Evolutionary conservation across 306 rosid genomes (phyloP).

Genomic region (Rubus idaeus): DNA sequence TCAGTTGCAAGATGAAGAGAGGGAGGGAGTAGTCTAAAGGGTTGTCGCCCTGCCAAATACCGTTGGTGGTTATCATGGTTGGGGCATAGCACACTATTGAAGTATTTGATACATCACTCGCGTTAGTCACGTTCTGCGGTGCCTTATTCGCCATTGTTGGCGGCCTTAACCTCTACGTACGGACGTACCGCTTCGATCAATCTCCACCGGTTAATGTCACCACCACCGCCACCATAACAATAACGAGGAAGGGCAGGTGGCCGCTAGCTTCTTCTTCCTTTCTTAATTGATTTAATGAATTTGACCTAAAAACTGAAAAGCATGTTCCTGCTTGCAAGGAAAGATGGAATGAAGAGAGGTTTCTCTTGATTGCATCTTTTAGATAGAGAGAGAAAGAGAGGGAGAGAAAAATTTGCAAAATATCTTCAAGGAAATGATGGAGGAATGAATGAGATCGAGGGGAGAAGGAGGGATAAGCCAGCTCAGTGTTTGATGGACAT

Average conservation of each 20-base stretch:
- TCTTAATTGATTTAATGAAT: neutral
- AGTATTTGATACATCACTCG: constrained; percentile 23
- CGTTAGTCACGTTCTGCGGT: neutral
- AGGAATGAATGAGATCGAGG: constrained; percentile 13
- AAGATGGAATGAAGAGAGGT: neutral
- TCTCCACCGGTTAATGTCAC: neutral
- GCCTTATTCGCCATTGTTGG: constrained; percentile 15
- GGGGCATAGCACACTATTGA: constrained; percentile 79
- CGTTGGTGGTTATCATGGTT: constrained; percentile 83
- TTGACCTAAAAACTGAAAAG: neutral
- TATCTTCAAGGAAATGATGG: constrained; percentile 9
- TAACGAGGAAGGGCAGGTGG: neutral
- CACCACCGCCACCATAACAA: neutral
- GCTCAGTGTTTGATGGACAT: constrained; percentile 18
- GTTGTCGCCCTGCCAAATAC: constrained; percentile 95
- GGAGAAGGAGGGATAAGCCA: constrained; percentile 18
- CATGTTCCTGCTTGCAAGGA: neutral
- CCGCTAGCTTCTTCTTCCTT: neutral
- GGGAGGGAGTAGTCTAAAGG: constrained; percentile 95
- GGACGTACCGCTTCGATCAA: neutral
- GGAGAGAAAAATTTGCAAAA: neutral
- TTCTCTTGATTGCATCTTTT: neutral
- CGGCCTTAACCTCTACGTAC: neutral
- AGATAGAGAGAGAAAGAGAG: neutral
- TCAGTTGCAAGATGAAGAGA: constrained; percentile 79